Evolutionary conservation across 2,329 filamentous ascomycete species (phyloP), one percentile per base, ranked within the genome.

Genomic region (Alternaria longipes): DNA sequence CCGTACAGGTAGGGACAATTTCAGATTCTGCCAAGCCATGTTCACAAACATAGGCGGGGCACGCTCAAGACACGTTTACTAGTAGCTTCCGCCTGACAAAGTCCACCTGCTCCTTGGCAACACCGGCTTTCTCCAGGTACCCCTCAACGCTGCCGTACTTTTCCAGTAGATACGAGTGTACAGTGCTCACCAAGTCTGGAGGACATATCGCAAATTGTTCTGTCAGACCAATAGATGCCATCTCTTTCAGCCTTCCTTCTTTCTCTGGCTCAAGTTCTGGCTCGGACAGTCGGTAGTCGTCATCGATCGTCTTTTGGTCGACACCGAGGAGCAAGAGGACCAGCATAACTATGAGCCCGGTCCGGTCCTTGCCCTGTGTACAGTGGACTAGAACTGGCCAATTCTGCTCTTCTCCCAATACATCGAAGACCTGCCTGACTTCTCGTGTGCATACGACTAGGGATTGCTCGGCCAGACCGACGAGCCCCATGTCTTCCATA

Each of bases 351-450:
- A 91, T 82, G 12, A 97, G 81, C 0, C 93, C 93, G 1, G 88
- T 93, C 2, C 93, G 86, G 73, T 97, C 93, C 75, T 97, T 97
- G 59, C 93, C 93, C 72, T 96, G 92, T 0, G 93, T 95, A 78
- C 93, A 97, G 78, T 97, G 92, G 3, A 95, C 81, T 8, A 97
- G 74, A 1, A 89, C 78, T 0, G 93, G 92, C 64, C 89, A 87
- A 16, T 83, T 83, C 0, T 76, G 68, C 3, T 81, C 74, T 1
- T 83, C 75, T 9, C 83, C 79, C 24, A 87, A 77, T 7, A 86
- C 76, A 8, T 81, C 78, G 38, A 89, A 84, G 28, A 85, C 79
- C 70, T 83, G 51, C 51, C 82, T 83, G 18, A 93, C 84, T 72
- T 92, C 90, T 1, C 79, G 75, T 0, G 85, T 86, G 54, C 89